These are phyloP conservation scores for Bonnemaisonia californica DNA, from an alignment of 31 red algal genomes.

Conservation along the genomic window DNA sequence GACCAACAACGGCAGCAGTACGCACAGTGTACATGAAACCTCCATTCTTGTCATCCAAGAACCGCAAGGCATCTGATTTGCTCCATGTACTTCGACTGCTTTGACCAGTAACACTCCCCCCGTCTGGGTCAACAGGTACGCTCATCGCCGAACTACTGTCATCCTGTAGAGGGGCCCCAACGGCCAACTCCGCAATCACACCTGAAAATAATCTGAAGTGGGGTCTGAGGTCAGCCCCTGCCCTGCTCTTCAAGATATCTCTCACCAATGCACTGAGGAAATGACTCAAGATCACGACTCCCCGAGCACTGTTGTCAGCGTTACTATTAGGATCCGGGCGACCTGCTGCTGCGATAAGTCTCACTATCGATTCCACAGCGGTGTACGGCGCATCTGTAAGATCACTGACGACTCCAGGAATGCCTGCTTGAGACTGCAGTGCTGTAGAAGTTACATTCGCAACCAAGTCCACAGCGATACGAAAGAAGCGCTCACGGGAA, in stretches of 20 bases:
- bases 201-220: slow-evolving; percentile 64
- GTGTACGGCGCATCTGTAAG: slow-evolving; percentile 50
- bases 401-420: slow-evolving; percentile 17
- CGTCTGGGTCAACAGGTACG: slow-evolving; percentile 6
- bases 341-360: slow-evolving; percentile 30
- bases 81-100: neutral
- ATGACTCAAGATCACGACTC: slow-evolving; percentile 18
- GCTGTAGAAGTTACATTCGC: slow-evolving; percentile 32
- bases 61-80: slow-evolving; percentile 25
- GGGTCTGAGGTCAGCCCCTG: slow-evolving; percentile 41
- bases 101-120: neutral
- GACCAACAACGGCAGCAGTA: neutral
- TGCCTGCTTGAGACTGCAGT: slow-evolving; percentile 18
- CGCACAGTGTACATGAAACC: slow-evolving; percentile 33
- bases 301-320: slow-evolving; percentile 3
- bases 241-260: slow-evolving; percentile 24
- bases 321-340: slow-evolving; percentile 9
- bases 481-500: slow-evolving; percentile 47
- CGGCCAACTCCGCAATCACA: slow-evolving; percentile 52
- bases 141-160: slow-evolving; percentile 12
- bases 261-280: slow-evolving; percentile 46
- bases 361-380: slow-evolving; percentile 48
- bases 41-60: slow-evolving; percentile 42
- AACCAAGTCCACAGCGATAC: slow-evolving; percentile 61
- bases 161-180: slow-evolving; percentile 12